Evolutionary conservation across 2,329 filamentous ascomycete genomes (phyloP).

Genomic region (Penicillium sp.): DNA sequence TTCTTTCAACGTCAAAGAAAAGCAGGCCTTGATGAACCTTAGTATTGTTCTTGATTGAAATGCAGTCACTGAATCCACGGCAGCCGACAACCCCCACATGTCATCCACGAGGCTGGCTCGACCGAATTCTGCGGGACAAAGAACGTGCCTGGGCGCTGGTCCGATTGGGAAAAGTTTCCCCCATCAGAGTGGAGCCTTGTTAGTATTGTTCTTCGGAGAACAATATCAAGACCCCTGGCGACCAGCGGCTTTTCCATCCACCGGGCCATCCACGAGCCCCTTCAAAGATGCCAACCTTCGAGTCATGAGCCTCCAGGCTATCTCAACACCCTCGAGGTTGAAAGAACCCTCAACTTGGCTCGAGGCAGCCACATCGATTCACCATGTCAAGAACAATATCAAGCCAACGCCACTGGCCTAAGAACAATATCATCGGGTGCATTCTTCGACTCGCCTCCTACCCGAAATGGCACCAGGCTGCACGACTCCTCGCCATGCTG

Average conservation of each 20-base stretch:
- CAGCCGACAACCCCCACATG: not conserved
- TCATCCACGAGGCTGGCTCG: not conserved
- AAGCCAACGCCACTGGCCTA: not conserved
- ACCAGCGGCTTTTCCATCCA: not conserved
- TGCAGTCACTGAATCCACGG: not conserved
- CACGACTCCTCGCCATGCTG: not conserved
- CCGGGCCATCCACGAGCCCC: not conserved
- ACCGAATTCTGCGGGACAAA: not conserved
- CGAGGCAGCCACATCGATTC: conserved; percentile 1
- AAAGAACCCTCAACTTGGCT: not conserved
- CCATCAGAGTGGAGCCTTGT: not conserved
- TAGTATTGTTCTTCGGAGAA: conserved; percentile 5
- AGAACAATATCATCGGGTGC: not conserved
- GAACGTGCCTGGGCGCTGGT: not conserved
- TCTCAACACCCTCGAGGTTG: not conserved
- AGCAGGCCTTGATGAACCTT: not conserved
- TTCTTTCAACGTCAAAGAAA: not conserved
- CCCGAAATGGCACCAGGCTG: not conserved
- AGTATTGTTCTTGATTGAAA: conserved; percentile 2
- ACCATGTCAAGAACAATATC: not conserved
- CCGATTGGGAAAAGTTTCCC: not conserved
- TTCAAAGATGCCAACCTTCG: not conserved
- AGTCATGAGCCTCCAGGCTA: not conserved
- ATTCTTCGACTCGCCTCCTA: not conserved
- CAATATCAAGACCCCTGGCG: conserved; percentile 2